phyloP scores from a whole-genome alignment of 2,329 filamentous ascomycete genomes.

The Calonectria hawksworthii region DNA sequence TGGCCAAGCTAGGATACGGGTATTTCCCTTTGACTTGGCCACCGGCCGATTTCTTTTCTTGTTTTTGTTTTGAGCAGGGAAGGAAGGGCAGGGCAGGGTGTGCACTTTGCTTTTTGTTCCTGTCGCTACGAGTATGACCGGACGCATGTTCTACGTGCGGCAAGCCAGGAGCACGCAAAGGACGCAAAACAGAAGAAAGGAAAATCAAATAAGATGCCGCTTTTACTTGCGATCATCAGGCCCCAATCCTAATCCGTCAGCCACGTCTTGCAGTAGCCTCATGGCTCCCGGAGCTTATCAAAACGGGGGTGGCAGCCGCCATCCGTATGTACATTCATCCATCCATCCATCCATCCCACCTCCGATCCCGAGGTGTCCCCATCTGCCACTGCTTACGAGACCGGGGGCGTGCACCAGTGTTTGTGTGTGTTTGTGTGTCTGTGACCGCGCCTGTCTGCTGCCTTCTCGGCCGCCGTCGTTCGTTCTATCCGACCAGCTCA shows the following conservation, averaged over 20 bases:
- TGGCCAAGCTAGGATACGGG: slow-evolving; percentile 33
- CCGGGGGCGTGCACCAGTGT: neutral
- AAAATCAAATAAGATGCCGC: slow-evolving; percentile 17
- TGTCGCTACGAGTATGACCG: slow-evolving; percentile 14
- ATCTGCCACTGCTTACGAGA: neutral
- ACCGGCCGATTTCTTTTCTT: neutral
- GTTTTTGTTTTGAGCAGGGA: slow-evolving; percentile 21
- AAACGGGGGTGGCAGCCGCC: slow-evolving; percentile 20
- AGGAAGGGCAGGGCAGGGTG: no score
- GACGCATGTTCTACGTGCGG: neutral
- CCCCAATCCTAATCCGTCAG: slow-evolving; percentile 30
- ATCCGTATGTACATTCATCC: slow-evolving; percentile 1
- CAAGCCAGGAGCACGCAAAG: neutral
- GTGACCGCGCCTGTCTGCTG: neutral
- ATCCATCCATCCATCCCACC: slow-evolving; percentile 4
- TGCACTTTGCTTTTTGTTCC: slow-evolving; percentile 23
- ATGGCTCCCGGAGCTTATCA: slow-evolving; percentile 26
- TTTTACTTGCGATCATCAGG: slow-evolving; percentile 29
- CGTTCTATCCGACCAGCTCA: neutral
- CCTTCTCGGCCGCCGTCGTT: neutral
- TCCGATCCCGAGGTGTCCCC: neutral
- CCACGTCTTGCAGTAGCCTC: slow-evolving; percentile 24
- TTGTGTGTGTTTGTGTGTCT: neutral
- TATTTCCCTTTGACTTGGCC: slow-evolving; percentile 4
- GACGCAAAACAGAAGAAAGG: slow-evolving; percentile 23